Base-by-base conservation (phyloP, 345 rosid genomes). In the Syzygium jambos region DNA sequence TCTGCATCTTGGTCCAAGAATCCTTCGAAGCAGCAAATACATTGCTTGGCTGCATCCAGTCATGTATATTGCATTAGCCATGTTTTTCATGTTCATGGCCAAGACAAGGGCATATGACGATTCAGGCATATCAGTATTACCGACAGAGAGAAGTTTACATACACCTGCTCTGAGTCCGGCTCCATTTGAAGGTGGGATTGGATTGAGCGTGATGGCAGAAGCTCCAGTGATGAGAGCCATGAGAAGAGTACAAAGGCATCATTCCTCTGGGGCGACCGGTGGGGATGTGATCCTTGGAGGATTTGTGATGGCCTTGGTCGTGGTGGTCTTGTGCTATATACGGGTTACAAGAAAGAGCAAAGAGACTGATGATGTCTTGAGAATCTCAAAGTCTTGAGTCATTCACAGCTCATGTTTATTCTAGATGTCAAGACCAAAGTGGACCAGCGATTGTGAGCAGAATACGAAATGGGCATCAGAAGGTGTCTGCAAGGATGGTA, bases 261-360 rank as follows among this genome's bases (percentile, higher is more conserved):
- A 82, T 86, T 41, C 52, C 12, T 29, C 78, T 0, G 78, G 87
- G 2, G 49, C 85, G 8, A 90, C 86, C 0, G 93, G 92, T 19
- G 92, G 91, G 27, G 93, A 89, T 59, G 86, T 92, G 84, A 86
- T 91, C 77, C 91, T 92, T 14, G 92, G 90, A 65, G 93, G 93
- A 34, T 90, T 91, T 52, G 49, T 89, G 52, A 54, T 49, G 43
- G 92, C 87, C 27, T 34, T 89, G 30, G 86, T 89, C 80, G 91
- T 80, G 14, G 88, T 84, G 9, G 87, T 93, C 80, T 65, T 88
- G 29, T 93, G 89, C 86, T 93, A 90, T 88, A 86, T 92, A 51
- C 89, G 88, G 41, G 87, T 90, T 52, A 90, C 92, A 25, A 91
- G 86, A 84, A 88, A 17, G 86, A 87, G 49, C 27, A 55, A 61